A percentile compares a stretch with the other conserved stretches of the same genome.
Evolutionary conservation across 768 basidiomycete species (phyloP).

Genomic region (Rubroboletus pulcherrimus): DNA sequence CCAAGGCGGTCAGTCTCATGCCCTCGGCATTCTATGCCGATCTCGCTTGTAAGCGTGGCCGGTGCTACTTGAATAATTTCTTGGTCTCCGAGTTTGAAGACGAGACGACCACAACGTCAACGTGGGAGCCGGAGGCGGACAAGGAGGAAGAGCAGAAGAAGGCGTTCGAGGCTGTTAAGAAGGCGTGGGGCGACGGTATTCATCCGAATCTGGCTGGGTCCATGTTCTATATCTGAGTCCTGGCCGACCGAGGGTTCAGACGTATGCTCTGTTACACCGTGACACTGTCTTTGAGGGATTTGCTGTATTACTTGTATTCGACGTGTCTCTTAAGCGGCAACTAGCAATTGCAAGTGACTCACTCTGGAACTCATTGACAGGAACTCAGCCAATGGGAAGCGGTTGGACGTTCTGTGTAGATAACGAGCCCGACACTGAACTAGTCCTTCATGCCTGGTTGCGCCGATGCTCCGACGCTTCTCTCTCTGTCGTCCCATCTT

Average conservation of each 20-base stretch:
- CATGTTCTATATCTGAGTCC: conserved; percentile 67
- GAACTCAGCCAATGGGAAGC: background rate
- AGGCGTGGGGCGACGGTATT: conserved; percentile 51
- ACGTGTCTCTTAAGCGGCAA: too few species aligned
- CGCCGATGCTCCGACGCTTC: too few species aligned
- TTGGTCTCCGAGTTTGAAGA: conserved; percentile 43
- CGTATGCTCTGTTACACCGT: background rate
- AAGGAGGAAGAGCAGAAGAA: conserved; percentile 25
- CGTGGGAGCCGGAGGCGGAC: conserved; percentile 29
- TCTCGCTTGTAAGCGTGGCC: conserved; percentile 74
- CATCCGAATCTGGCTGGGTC: conserved; percentile 52
- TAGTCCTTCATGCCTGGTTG: too few species aligned
- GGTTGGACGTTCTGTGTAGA: too few species aligned
- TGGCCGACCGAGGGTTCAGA: background rate
- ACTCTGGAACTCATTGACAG: background rate
- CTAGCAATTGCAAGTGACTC: too few species aligned
- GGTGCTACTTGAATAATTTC: conserved; percentile 72
- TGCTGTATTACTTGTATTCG: background rate
- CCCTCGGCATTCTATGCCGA: conserved; percentile 81
- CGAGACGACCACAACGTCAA: conserved; percentile 37
- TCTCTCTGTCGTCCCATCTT: too few species aligned
- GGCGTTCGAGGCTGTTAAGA: conserved; percentile 14
- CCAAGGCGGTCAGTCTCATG: conserved; percentile 75
- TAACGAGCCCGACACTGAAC: too few species aligned
- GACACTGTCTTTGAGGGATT: background rate